phyloP scores from a whole-genome alignment of 179 eudicot genomes.

The Drosera spatulata region DNA sequence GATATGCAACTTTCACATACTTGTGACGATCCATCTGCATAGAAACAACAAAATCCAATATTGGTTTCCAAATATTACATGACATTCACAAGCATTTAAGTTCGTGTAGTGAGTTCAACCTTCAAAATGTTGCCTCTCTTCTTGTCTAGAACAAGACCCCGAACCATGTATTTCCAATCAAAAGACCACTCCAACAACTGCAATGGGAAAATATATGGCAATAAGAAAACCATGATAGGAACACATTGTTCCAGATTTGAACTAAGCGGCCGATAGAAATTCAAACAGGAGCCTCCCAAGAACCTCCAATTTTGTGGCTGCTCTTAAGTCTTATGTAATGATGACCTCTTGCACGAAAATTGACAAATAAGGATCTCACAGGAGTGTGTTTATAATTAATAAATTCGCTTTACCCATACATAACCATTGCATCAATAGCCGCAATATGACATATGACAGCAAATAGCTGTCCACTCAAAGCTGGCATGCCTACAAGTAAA shows the following conservation, averaged over 20 bases:
- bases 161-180: constrained; percentile 97
- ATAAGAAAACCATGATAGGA: background rate
- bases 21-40: constrained; percentile 97
- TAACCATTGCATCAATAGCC: too few relatives aligned
- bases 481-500: too few relatives aligned
- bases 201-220: constrained; percentile 4
- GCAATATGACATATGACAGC: too few relatives aligned
- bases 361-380: too few relatives aligned
- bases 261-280: too few relatives aligned
- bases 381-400: too few relatives aligned
- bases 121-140: constrained; percentile 96
- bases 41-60: background rate
- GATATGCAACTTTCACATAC: constrained; percentile 95
- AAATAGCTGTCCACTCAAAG: too few relatives aligned
- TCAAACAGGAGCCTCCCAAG: too few relatives aligned
- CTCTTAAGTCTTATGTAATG: too few relatives aligned
- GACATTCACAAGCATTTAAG: background rate
- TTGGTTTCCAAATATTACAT: background rate
- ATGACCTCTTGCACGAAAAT: too few relatives aligned
- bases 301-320: too few relatives aligned
- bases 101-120: constrained; percentile 26
- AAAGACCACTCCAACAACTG: constrained; percentile 84
- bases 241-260: constrained; percentile 10
- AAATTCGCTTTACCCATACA: too few relatives aligned
- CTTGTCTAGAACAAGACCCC: constrained; percentile 94